Conservation (phyloP, 2,329 filamentous ascomycete species). For the Eutypella sp. region DNA sequence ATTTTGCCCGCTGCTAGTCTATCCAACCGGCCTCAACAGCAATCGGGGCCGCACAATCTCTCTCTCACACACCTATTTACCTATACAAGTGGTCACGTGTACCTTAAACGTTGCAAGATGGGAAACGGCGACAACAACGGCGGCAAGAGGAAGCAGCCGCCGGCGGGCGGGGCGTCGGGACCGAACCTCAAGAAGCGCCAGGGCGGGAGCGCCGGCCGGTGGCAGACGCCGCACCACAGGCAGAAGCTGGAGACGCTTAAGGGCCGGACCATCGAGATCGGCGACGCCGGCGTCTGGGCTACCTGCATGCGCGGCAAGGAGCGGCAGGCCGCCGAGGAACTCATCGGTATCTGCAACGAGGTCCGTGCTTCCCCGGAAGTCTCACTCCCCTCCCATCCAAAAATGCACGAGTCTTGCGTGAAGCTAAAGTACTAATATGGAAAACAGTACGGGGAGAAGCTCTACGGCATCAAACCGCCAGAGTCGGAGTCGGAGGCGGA, state of each 20-base stretch:
- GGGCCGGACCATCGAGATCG: constrained; percentile 51
- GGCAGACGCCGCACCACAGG: constrained; percentile 57
- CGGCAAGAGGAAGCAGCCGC: constrained; percentile 30
- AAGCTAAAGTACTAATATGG: too few relatives aligned
- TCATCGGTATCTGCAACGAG: constrained; percentile 61
- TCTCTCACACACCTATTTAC: too few relatives aligned
- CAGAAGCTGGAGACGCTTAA: constrained; percentile 37
- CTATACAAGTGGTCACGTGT: too few relatives aligned
- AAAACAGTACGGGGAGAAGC: constrained; percentile 62
- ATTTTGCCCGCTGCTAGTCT: too few relatives aligned
- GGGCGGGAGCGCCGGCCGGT: constrained; percentile 52
- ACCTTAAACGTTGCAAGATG: too few relatives aligned
- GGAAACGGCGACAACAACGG: too few relatives aligned
- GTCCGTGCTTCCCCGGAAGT: constrained; percentile 35
- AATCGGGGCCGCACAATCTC: too few relatives aligned
- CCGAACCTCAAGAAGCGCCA: constrained; percentile 28
- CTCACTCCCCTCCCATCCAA: not conserved
- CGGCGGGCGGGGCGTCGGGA: constrained; percentile 17
- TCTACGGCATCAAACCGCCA: constrained; percentile 46
- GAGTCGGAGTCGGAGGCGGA: constrained; percentile 30
- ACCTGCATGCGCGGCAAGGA: constrained; percentile 72
- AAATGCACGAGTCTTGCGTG: too few relatives aligned
- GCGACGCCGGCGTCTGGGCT: constrained; percentile 72
- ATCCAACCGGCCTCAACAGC: too few relatives aligned
- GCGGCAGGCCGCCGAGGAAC: constrained; percentile 62